Evolutionary conservation across 345 rosid genomes (phyloP).

Genomic region (Rhodamnia argentea): DNA sequence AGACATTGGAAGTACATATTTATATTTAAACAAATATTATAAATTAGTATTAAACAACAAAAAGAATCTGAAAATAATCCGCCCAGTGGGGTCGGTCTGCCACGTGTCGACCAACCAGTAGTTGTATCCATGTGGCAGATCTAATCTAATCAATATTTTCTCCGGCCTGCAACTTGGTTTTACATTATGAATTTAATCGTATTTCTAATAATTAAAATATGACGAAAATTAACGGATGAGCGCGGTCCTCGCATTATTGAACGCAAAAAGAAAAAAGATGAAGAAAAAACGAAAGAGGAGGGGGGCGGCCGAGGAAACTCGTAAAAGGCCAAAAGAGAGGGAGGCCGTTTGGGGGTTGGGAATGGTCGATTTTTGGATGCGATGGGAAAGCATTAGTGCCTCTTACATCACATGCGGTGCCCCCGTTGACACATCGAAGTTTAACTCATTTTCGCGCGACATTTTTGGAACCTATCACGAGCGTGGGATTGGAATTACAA

Average conservation of each 20-base stretch:
- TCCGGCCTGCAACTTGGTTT: neutral
- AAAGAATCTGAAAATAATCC: neutral
- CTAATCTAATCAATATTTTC: too few species aligned
- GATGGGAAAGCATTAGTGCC: neutral
- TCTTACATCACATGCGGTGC: neutral
- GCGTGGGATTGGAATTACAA: neutral
- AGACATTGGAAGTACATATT: too few species aligned
- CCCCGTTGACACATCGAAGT: neutral
- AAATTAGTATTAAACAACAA: neutral
- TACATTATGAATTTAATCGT: neutral
- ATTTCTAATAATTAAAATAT: neutral
- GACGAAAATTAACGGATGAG: neutral
- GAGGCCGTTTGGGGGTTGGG: neutral
- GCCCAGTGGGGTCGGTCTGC: too few species aligned
- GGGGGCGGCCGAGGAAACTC: neutral
- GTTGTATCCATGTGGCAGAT: too few species aligned
- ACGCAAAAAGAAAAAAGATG: neutral
- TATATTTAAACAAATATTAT: too few species aligned
- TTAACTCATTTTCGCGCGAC: fast-evolving
- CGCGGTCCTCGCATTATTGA: neutral
- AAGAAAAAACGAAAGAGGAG: neutral
- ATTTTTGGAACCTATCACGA: neutral
- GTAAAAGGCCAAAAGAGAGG: neutral
- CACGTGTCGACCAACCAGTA: too few species aligned
- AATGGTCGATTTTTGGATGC: neutral